Base-by-base conservation (phyloP, 2,329 filamentous ascomycete genomes). In the Tympanopsis confertula region DNA sequence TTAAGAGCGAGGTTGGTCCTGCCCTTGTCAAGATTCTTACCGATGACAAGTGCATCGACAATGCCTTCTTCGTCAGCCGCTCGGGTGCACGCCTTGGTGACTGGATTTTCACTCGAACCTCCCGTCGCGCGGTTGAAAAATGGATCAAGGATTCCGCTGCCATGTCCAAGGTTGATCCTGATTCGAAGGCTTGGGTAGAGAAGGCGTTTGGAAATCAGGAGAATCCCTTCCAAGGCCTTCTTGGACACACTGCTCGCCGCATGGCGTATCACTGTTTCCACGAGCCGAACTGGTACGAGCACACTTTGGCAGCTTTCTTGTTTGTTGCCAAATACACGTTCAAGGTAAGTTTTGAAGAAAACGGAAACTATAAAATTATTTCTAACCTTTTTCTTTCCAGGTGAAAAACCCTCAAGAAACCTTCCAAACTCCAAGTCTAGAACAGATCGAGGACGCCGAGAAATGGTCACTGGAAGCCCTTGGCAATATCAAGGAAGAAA, bases 111-210 rank as follows among this genome's bases (percentile, higher is more conserved):
- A 50, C 52, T 5, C 45, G 38, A 2, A 39, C 42, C 7, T 51
- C 51, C 4, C 44, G 50, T 3, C 35, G 42, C 5, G 45, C 53
- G 37, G 29, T 55, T 33, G 39, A 42, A 5, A 47, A 47, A 5
- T 55, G 51, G 51, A 38, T 55, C 5, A 44, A 40, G 4, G 52
- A 55, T 36, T 50, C 50, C 10, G 42, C 44, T 3, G 52, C 54
- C 7, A 47, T 45, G 13, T 49, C 45, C 39, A 26, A 36, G 15
- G 45, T 55, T 14, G 41, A 39, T 5, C 36, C 22, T 20, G 44
- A 46, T 4, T 33, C 35, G 0, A 48, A 44, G 3, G 5, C 39
- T 3, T 43, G 54, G 19, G 41, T 54, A 3, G 36, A 41, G 10
- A 46, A 42, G 3, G 39, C 49, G 5, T 50, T 50, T 36, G 17